Evolutionary conservation across 192 early-diverging fungal genomes (phyloP), one percentile per base, ranked within the genome.

Genomic region (Lunasporangiospora selenospora): DNA sequence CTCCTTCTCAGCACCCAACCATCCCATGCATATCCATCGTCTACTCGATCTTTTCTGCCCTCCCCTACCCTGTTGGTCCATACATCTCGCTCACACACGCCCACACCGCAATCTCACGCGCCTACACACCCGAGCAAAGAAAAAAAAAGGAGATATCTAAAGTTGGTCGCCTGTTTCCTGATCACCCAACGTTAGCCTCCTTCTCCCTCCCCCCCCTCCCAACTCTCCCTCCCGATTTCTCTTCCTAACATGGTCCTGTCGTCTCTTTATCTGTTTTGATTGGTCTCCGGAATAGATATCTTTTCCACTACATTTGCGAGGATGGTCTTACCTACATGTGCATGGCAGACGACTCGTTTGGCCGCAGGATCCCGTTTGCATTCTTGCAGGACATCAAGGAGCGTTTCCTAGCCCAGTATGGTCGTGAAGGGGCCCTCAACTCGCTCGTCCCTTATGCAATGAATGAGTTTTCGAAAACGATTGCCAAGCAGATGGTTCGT

Each of bases 251-350:
- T 5, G 21, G 24, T 9, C 13, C 53, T 32, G 12, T 23, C 19
- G 23, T 67, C 41, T 21, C 12, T 4, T 34, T 15, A 67, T 16
- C 15, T 39, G 24, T 61, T 24, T n/a, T 60, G 9, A 58, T 21
- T 30, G 38, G 21, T 52, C 18, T 38, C 39, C 29, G 21, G 36
- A 19, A 10, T 57, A 90, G 92, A 76, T 94, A 91, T 65, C 85
- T 95, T 10, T 97, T 97, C 77, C 95, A 97, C 75, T 93, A 94
- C 67, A 91, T 95, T 48, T 88, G 84, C 54, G 82, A 88, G 62
- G 83, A 86, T 77, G 89, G 89, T 13, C 65, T 93, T 38, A 91
- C 90, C 6, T 97, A 92, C 65, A 84, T 97, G 75, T 94, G 93
- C 71, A 89, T 95, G 83, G 91, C 92, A 8, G 95, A 86, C 62